phyloP scores from a whole-genome alignment of 176 grass and related monocot species.

The Oryza australiensis region DNA sequence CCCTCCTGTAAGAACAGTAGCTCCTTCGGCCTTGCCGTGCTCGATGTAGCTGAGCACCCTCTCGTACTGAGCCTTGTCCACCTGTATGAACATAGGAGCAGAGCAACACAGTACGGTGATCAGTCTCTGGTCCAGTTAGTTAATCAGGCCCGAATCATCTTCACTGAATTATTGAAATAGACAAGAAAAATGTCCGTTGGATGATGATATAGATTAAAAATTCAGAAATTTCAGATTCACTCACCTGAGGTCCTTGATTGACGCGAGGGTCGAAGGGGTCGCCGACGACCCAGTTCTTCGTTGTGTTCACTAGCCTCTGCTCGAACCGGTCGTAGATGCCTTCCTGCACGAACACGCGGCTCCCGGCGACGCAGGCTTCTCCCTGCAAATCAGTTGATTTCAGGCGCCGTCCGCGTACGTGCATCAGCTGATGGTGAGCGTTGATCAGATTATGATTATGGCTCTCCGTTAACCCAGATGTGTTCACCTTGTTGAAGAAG shows the following conservation, averaged over 20 bases:
- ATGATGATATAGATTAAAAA: neutral
- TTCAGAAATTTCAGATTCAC: neutral
- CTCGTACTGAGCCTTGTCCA: conserved; percentile 52
- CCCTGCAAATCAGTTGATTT: conserved; percentile 27
- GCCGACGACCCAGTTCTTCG: conserved; percentile 46
- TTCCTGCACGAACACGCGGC: conserved; percentile 56
- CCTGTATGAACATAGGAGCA: conserved; percentile 3
- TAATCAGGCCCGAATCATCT: neutral
- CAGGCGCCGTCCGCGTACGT: too few species aligned
- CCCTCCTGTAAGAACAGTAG: conserved; percentile 49
- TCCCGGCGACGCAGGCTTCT: conserved; percentile 42
- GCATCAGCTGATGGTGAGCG: neutral
- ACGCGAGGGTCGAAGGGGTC: conserved; percentile 48
- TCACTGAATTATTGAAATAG: neutral
- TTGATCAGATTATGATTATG: neutral
- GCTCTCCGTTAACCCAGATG: neutral
- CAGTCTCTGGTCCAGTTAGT: neutral
- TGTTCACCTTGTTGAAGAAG: conserved; percentile 51
- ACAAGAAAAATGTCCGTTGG: neutral
- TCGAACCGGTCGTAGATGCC: conserved; percentile 54
- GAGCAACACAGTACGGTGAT: neutral
- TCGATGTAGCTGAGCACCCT: conserved; percentile 49
- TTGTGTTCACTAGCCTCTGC: conserved; percentile 36
- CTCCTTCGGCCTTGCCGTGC: conserved; percentile 56
- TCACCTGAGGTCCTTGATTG: conserved; percentile 63